Base-by-base conservation (phyloP, 345 rosid genomes). In the Ceriops decandra region DNA sequence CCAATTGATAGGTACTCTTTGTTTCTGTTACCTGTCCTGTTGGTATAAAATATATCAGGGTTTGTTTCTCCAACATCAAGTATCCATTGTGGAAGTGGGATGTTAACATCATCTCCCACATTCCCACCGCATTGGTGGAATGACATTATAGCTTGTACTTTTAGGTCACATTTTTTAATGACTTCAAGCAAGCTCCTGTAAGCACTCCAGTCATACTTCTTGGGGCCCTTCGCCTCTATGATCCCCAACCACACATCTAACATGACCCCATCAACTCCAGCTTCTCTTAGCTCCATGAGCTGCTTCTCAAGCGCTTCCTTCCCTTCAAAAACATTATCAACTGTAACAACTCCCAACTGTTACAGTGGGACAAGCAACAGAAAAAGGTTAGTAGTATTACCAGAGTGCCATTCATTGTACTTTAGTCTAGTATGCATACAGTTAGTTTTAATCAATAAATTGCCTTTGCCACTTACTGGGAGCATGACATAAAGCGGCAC, bases 51-150 rank as follows among this genome's bases (percentile, higher is more conserved):
- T 72, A 90, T 82, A 58, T 90, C 90, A 17, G 90, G 90, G 74
- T 87, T 68, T 15, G 49, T 72, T 33, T 82, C 77, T 53, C 88
- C 92, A 5, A 90, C 66, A 1, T 84, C 82, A 1, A 83, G 85
- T 0, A 90, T 83, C 95, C 95, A 93, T 31, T 82, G 51, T 15
- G 95, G 98, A 61, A 93, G 76, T 7, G 95, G 91, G 64, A 93
- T 93, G 57, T 76, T 72, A 47, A 90, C 90, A 33, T n/a, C 74
- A 70, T 93, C 96, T 20, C 98, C 95, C 0, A 93, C 67, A 71
- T 93, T 93, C 49, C 96, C 97, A 9, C 98, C 97, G 51, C 97
- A 93, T 57, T 83, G 97, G 73, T 90, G 97, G 66, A 88, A 87
- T 0, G 98, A 90, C 96, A 88, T 90, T 72, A 87, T 90, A 7